Base-by-base conservation (phyloP, 352 stramenopile genomes). In the Halophytophthora batemanensis region DNA sequence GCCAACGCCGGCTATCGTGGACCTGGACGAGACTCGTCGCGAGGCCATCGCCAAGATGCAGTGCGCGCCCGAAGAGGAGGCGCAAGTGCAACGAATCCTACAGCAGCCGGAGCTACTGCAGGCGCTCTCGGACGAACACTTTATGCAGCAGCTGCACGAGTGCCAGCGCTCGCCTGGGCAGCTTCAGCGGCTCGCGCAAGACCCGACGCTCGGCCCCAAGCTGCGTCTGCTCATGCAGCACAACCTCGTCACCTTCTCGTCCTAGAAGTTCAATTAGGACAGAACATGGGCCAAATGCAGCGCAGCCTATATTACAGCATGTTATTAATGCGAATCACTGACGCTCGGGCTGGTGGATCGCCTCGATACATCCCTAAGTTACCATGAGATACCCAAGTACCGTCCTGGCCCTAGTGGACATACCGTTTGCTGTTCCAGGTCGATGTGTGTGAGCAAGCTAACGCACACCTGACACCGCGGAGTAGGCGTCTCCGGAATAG, bases 11-110 rank as follows among this genome's bases (percentile, higher is more conserved):
- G 50, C 66, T 1, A 87, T 87, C n/a, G 71, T 86, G 19, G 80
- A 90, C 17, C 31, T 87, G 42, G 70, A 87, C 29, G 69, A 73
- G 8, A 51, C 52, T 11, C 63, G 75, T n/a, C 79, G 71, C 15
- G 38, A 78, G 13, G 79, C 79, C 8, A 77, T 90, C 37, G 66
- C 64, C n/a, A 63, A 50, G 19, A 89, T 90, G 77, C 39, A 71
- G 47, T 71, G 70, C 5, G 61, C 75, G 5, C 64, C 72, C 0
- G 63, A 79, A 25, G 82, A 93, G 59, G 78, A 93, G 28, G 61
- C 60, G 37, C 75, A 90, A 49, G 74, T 90, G 31, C 75, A 90
- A 53, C 49, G 49, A 15, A 87, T 93, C 31, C 52, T 90, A 49
- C 42, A 73, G n/a, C 71, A 82, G 33, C 79, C 79, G 8, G 75